Conservation (phyloP, 2,329 filamentous ascomycete genomes). For the Phialemoniopsis sp. region DNA sequence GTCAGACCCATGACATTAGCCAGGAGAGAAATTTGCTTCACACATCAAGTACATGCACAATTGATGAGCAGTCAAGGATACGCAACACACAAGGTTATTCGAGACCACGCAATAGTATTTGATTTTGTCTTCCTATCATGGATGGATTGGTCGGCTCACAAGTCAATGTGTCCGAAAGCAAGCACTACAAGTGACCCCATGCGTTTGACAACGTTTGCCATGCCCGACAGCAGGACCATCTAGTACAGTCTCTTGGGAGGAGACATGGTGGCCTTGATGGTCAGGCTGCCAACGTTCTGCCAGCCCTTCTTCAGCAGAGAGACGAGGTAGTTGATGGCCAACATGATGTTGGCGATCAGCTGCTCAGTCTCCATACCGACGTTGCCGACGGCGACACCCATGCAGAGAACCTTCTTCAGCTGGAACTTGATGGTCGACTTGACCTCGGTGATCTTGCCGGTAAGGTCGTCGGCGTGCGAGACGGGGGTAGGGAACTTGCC, state of each 20-base stretch:
- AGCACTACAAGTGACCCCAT: neutral
- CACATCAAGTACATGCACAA: no score
- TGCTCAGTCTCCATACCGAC: conserved; percentile 96
- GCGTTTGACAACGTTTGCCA: neutral
- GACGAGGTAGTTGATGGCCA: conserved; percentile 99
- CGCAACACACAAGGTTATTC: no score
- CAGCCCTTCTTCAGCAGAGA: conserved; percentile 99
- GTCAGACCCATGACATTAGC: no score
- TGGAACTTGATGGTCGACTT: conserved; percentile 99
- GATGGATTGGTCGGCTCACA: no score
- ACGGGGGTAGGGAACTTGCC: conserved; percentile 99
- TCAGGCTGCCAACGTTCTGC: conserved; percentile 99
- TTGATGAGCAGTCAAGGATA: no score
- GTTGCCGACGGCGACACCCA: conserved; percentile 99
- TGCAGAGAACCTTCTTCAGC: conserved; percentile 99
- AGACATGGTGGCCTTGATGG: conserved; percentile 99
- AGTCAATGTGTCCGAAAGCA: no score
- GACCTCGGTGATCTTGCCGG: conserved; percentile 96
- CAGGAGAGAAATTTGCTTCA: no score
- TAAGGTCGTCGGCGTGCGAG: conserved; percentile 92
- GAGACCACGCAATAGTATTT: no score
- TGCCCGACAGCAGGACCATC: conserved; percentile 11
- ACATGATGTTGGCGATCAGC: conserved; percentile 97
- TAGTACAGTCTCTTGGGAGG: conserved; percentile 98
- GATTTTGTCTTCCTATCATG: neutral